Conservation (phyloP, 202 grass and related monocot genomes). For the Dendrocalamus latiflorus region DNA sequence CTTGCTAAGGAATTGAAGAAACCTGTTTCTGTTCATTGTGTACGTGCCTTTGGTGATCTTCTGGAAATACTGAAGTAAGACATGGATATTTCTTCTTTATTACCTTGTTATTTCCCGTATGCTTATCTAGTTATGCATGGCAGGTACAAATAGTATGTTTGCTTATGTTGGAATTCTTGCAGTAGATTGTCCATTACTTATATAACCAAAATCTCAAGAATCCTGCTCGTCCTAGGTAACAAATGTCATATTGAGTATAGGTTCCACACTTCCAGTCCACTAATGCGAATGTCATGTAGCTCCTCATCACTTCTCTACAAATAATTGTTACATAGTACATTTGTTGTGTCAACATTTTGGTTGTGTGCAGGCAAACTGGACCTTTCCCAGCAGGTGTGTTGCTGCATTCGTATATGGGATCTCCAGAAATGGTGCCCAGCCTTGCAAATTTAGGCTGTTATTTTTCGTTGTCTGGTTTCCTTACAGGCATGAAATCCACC, state of each 20-base stretch:
- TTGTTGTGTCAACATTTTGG: slow-evolving; percentile 16
- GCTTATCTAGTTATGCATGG: neutral
- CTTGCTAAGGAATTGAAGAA: slow-evolving; percentile 80
- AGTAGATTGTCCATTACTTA: neutral
- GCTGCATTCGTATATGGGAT: slow-evolving; percentile 85
- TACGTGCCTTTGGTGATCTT: slow-evolving; percentile 73
- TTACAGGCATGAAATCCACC: slow-evolving; percentile 61
- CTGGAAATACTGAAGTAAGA: slow-evolving; percentile 72
- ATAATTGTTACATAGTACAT: neutral
- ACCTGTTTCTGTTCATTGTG: slow-evolving; percentile 92
- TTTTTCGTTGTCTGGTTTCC: slow-evolving; percentile 76
- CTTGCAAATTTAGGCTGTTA: slow-evolving; percentile 81
- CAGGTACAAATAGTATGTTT: neutral
- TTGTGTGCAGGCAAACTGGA: slow-evolving; percentile 46
- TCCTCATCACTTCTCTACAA: neutral
- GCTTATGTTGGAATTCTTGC: neutral
- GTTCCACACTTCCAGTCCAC: neutral
- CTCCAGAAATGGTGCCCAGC: slow-evolving; percentile 68
- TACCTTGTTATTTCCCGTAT: neutral
- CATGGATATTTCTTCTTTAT: neutral
- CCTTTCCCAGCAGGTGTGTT: slow-evolving; percentile 76
- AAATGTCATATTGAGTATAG: neutral
- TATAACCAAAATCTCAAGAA: neutral
- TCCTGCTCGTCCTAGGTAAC: neutral
- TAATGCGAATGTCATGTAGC: neutral